Base-by-base conservation (phyloP, 1,139 yeast genomes). In the Yamadazyma diospyri region DNA sequence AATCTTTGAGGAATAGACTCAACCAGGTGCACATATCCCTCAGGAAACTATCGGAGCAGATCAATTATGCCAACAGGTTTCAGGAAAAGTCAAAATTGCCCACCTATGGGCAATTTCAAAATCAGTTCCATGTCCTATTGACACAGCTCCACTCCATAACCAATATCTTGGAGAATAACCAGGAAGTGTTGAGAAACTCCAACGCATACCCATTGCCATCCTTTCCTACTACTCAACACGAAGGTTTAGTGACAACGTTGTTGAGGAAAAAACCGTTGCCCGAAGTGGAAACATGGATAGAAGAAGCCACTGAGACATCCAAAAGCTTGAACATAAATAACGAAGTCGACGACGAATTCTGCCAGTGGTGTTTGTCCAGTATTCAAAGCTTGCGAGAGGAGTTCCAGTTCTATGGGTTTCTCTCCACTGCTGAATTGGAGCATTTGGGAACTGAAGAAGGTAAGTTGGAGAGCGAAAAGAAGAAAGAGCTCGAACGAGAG, bases 221-320 rank as follows among this genome's bases (percentile, higher is more conserved):
- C 17, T 92, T 89, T 52, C 97, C 97, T 3, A 77, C 94, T 0
- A 73, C 86, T 1, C 83, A 85, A 27, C 92, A 86, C 41, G 89
- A 84, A 50, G 86, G 86, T 2, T 64, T 89, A 30, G 63, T 89
- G 35, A 83, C 94, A 1, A 87, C 97, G 0, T 64, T 92, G 41
- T 60, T 92, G 40, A 70, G 97, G 37, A 92, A 88, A 55, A 89
- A 89, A 53, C 81, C 84, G 31, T 64, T 85, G 10, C 97, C 97
- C 0, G 97, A 88, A 46, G 95, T 89, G 1, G 87, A 81, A 36
- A 85, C 78, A 29, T 88, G 97, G 97, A 75, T 87, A 11, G 69
- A 70, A 12, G 65, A 67, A 13, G 88, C 92, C 2, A 59, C 64
- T 16, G 66, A 62, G 8, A 50, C 49, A 29, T 41, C 53, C 12